Base-by-base conservation (phyloP, 1,284 basidiomycete species). In the Filobasidium uniguttulatum region DNA sequence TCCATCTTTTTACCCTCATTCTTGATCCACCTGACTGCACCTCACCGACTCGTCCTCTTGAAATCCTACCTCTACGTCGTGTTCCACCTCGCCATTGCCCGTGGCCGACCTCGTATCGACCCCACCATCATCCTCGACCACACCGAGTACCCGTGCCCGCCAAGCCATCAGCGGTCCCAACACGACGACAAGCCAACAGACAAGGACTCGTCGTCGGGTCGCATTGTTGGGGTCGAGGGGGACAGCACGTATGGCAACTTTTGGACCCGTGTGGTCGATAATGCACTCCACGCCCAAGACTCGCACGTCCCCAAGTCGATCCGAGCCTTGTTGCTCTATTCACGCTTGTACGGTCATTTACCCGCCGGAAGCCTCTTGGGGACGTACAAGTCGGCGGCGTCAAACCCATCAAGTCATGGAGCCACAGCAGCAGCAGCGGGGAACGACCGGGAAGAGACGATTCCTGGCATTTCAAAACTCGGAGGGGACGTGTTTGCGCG, bases 401-500 rank as follows among this genome's bases (percentile, higher is more conserved):
- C n/a, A n/a, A n/a, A n/a, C n/a, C n/a, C n/a, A n/a, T n/a, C n/a
- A n/a, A n/a, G n/a, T n/a, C n/a, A n/a, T n/a, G n/a, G n/a, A n/a
- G n/a, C n/a, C n/a, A n/a, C n/a, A n/a, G n/a, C n/a, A n/a, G n/a
- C n/a, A n/a, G n/a, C n/a, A n/a, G n/a, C n/a, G n/a, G 29, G 38
- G 2, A 67, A 65, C 35, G 56, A 57, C 28, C 69, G 71, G 50
- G 60, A 58, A 28, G 62, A 67, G 50, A 57, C 59, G 1, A 52
- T 70, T n/a, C 54, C 57, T 3, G 79, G 77, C 2, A 67, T 72
- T 29, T 60, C 56, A 14, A 60, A 69, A 53, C 56, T 80, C 46
- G 81, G 83, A 58, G 81, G 80, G 1, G 76, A 75, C 3, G 54
- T 82, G 9, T 84, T 82, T 57, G 70, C 79, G 1, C 68, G 81